phyloP scores from a whole-genome alignment of 306 rosid genomes.

The Lathyrus tuberosus region DNA sequence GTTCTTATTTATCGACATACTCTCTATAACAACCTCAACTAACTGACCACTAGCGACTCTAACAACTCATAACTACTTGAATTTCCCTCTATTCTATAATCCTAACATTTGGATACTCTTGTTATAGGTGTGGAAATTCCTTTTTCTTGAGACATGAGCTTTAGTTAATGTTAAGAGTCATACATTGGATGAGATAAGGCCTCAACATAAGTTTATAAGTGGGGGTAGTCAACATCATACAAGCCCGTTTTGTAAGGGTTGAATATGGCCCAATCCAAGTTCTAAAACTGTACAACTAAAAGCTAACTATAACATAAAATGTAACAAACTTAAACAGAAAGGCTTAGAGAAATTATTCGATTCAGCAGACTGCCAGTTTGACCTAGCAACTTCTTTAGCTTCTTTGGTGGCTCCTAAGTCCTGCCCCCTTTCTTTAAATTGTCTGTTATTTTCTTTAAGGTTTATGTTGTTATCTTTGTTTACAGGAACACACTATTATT shows the following conservation, averaged over 20 bases:
- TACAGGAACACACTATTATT: slow-evolving; percentile 74
- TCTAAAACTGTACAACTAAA: not conserved
- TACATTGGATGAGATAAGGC: not conserved
- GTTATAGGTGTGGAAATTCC: too few relatives aligned
- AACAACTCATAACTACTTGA: too few relatives aligned
- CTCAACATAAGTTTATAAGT: not conserved
- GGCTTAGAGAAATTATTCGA: slow-evolving; percentile 2
- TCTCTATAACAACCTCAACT: too few relatives aligned
- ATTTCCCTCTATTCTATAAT: too few relatives aligned
- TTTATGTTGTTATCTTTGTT: slow-evolving; percentile 42
- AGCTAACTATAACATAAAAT: not conserved
- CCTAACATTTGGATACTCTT: too few relatives aligned
- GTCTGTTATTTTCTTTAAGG: slow-evolving; percentile 28
- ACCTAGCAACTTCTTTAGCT: slow-evolving; percentile 19
- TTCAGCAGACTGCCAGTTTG: slow-evolving; percentile 15
- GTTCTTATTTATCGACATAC: too few relatives aligned
- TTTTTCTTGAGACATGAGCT: too few relatives aligned
- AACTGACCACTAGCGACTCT: too few relatives aligned
- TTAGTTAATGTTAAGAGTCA: not conserved
- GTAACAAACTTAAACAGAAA: not conserved
- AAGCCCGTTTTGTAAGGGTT: too few relatives aligned
- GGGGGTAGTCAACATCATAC: too few relatives aligned
- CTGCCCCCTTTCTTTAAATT: slow-evolving; percentile 1
- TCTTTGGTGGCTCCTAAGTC: slow-evolving; percentile 35
- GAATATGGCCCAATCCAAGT: too few relatives aligned